Evolutionary conservation across 495 filamentous ascomycete species (phyloP).

Genomic region (Aspergillus funiculosus): DNA sequence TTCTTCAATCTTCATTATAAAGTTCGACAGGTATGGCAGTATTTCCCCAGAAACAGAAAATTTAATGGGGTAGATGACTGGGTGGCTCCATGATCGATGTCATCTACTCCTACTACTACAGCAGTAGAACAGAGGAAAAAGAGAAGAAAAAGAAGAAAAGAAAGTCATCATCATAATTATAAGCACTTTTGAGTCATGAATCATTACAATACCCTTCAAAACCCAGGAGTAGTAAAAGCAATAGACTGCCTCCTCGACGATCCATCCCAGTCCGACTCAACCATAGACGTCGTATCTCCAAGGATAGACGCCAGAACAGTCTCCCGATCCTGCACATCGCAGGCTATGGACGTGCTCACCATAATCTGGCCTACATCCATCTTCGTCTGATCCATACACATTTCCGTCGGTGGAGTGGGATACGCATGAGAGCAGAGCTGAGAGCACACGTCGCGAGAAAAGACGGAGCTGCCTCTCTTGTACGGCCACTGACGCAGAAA

Average conservation of each 20-base stretch:
- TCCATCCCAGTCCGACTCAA: neutral
- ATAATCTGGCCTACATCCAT: conserved; percentile 5
- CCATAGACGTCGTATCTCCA: neutral
- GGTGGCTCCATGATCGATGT: too few relatives aligned
- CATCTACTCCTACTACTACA: neutral
- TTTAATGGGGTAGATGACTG: too few relatives aligned
- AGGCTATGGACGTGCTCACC: conserved; percentile 10
- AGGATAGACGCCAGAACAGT: neutral
- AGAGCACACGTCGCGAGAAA: conserved; percentile 4
- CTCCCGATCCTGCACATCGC: conserved; percentile 6
- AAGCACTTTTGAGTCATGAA: neutral
- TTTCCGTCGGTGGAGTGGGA: neutral
- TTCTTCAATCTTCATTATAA: too few relatives aligned
- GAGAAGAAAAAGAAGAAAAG: neutral
- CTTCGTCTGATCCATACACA: neutral
- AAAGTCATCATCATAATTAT: neutral
- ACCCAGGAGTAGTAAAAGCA: neutral
- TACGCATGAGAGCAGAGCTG: conserved; percentile 3
- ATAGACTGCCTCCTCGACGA: neutral
- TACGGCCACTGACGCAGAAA: neutral
- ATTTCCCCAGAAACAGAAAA: too few relatives aligned
- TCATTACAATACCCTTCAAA: too few relatives aligned
- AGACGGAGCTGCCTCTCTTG: neutral
- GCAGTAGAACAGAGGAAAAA: too few relatives aligned
- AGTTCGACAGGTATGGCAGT: too few relatives aligned